Evolutionary conservation across 2,329 filamentous ascomycete genomes (phyloP).

Genomic region (Dothistroma septosporum): DNA sequence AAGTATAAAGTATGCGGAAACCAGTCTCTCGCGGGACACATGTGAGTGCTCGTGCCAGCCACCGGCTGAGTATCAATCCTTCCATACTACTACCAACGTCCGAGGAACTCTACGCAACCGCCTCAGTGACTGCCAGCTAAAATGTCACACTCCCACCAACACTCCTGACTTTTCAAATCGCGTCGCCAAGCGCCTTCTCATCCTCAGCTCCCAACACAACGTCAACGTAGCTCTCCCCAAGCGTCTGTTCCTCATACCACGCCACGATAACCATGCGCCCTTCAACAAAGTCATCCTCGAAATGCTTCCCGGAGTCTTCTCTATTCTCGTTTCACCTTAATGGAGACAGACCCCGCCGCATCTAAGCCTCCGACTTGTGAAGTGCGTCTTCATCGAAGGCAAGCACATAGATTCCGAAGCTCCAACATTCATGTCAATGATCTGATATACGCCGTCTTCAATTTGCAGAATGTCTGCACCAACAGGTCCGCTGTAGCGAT

Average conservation of each 20-base stretch:
- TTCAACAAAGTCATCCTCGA: neutral
- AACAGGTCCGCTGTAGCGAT: conserved; percentile 6
- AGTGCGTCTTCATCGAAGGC: conserved; percentile 8
- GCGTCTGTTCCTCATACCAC: conserved; percentile 7
- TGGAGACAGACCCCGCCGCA: conserved; percentile 8
- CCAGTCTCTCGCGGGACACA: too few species aligned
- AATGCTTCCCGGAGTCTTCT: conserved; percentile 4
- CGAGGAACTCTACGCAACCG: too few species aligned
- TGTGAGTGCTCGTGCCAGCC: neutral
- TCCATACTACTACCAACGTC: neutral
- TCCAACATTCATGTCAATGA: conserved; percentile 9
- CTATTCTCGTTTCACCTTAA: conserved; percentile 6
- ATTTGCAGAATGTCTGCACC: conserved; percentile 10
- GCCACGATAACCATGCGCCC: conserved; percentile 8
- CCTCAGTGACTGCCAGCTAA: neutral
- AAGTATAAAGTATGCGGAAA: too few species aligned
- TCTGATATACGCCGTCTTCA: neutral
- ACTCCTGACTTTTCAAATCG: conserved; percentile 2
- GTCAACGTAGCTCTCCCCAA: conserved; percentile 3
- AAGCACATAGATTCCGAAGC: conserved; percentile 9
- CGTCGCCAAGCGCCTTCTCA: neutral
- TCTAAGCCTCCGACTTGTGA: conserved; percentile 7
- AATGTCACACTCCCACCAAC: conserved; percentile 7
- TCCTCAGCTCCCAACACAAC: conserved; percentile 7
- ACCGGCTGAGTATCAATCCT: neutral